These are phyloP conservation scores for Boletus subcaerulescens DNA, from an alignment of 768 basidiomycete species.

Conservation along the genomic window DNA sequence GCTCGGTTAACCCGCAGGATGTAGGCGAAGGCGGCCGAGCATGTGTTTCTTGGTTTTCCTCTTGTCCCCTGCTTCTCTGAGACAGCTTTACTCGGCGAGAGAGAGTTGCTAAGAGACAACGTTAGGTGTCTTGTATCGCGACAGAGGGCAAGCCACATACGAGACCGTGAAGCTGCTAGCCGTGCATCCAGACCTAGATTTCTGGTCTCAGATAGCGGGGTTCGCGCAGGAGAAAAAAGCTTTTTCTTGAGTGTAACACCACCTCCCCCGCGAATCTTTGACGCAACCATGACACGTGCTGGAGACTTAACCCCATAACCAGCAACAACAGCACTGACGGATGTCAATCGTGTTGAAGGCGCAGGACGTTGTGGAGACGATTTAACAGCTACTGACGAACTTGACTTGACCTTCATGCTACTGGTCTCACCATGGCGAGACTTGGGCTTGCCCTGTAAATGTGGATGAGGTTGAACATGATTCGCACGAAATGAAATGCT, in stretches of 20 bases:
- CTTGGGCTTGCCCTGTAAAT: slow-evolving; percentile 18
- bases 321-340: background rate
- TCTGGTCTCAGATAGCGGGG: slow-evolving; percentile 24
- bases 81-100: slow-evolving; percentile 12
- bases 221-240: slow-evolving; percentile 14
- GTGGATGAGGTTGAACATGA: background rate
- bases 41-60: background rate
- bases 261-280: slow-evolving; percentile 21
- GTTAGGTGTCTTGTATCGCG: background rate
- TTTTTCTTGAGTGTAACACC: slow-evolving; percentile 28
- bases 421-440: background rate
- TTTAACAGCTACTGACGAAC: slow-evolving; percentile 4
- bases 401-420: slow-evolving; percentile 10
- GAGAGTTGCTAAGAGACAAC: slow-evolving; percentile 5
- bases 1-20: slow-evolving; percentile 1
- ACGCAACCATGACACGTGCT: slow-evolving; percentile 5
- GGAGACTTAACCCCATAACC: slow-evolving; percentile 21
- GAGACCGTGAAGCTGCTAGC: slow-evolving; percentile 11
- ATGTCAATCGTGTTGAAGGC: slow-evolving; percentile 7
- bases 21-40: slow-evolving; percentile 1
- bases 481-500: slow-evolving; percentile 6
- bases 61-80: slow-evolving; percentile 8
- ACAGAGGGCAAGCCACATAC: slow-evolving; percentile 14
- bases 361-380: slow-evolving; percentile 9
- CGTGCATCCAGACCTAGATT: slow-evolving; percentile 14